Evolutionary conservation across 75 land plant genomes (phyloP), one percentile per base, ranked within the genome.

Genomic region (Pseudotsuga menziesii): DNA sequence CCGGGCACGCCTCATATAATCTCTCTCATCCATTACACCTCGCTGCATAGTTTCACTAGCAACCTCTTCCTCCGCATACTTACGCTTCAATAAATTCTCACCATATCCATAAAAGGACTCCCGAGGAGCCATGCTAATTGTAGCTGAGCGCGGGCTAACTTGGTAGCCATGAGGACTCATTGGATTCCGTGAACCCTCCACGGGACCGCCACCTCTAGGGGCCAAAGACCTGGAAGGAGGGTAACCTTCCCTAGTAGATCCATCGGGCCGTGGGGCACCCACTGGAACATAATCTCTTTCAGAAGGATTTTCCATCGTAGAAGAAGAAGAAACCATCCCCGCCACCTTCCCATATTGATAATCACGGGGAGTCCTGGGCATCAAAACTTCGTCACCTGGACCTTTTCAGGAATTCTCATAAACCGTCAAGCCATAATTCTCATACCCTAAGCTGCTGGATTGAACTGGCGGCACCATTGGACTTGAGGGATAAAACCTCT

Each of bases 31-130:
- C 54, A 48, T 48, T 48, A 48, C 52, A 8, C 11, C 52, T 8
- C 52, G 8, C 52, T 48, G 52, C 52, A 48, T 48, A 20, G n/a
- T 60, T n/a, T 19, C 61, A 20, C 61, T 20, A 60, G 20, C 61
- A 60, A n/a, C 61, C 61, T 84, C 83, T 56, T 85, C 88, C 74
- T 78, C 76, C 52, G 26, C 4, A 57, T 52, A 78, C 79, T 77
- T 67, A 39, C 17, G 11, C 62, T 36, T 70, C 17, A 70, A 17
- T 19, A 70, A 17, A 29, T 70, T 36, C 4, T 70, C 39, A 2
- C 63, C 63, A n/a, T 9, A 9, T 36, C 72, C 72, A 29, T 36
- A 70, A 29, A 29, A 27, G 72, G 72, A 4, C 5, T 58, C 80
- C 3, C 56, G 64, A 71, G 14, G 61, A 22, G 64, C 5, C 44